Evolutionary conservation across 805 yeast species (phyloP).

Genomic region (Wickerhamiella kurtzmanii): DNA sequence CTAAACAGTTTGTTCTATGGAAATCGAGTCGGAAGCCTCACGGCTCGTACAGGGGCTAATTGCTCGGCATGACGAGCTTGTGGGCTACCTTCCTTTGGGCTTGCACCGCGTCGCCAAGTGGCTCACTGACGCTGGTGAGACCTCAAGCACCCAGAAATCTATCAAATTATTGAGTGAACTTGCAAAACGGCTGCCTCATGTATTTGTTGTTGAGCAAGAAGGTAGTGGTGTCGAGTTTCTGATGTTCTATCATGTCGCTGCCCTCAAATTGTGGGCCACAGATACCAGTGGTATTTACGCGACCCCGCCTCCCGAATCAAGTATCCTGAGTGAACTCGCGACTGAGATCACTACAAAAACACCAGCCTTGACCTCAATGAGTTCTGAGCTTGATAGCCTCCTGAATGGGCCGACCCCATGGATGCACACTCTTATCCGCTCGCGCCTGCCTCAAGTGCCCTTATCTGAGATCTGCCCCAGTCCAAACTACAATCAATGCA

Average conservation of each 20-base stretch:
- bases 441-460: not conserved
- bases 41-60: not conserved
- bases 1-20: no score
- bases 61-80: not conserved
- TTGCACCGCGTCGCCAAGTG: not conserved
- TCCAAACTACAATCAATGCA: conserved; percentile 3
- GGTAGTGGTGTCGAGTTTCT: conserved; percentile 5
- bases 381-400: not conserved
- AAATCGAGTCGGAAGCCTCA: not conserved
- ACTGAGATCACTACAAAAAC: not conserved
- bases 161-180: not conserved
- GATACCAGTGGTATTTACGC: not conserved
- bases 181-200: not conserved
- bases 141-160: not conserved
- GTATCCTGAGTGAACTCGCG: not conserved
- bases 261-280: conserved; percentile 1
- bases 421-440: not conserved
- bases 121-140: not conserved
- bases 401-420: not conserved
- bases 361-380: conserved; percentile 1
- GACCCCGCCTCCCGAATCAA: not conserved
- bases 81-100: not conserved
- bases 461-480: conserved; percentile 6
- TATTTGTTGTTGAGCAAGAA: conserved; percentile 9
- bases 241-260: conserved; percentile 4